Evolutionary conservation across 164 flowering plant species (phyloP), one percentile per base, ranked within the genome.

Genomic region (Annona squamosa): DNA sequence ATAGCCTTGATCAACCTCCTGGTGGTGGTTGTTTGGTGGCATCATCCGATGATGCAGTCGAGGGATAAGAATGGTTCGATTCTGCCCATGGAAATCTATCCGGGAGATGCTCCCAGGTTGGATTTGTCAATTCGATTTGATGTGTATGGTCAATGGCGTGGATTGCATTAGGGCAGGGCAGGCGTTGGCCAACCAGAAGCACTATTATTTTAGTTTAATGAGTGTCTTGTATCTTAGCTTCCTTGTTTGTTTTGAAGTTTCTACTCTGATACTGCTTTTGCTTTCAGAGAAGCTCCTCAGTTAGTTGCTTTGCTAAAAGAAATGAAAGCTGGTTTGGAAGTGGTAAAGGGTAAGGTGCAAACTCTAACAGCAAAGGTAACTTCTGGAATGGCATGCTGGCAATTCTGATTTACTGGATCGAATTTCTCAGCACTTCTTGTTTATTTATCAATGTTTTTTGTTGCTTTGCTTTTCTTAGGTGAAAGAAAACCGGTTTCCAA

Each of bases 321-420:
- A 74, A 93, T 91, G 92, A 90, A 93, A 76, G 90, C 79, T 10
- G 97, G 93, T 59, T 84, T 93, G 73, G 98, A 91, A 82, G 63
- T 65, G 1, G 88, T 93, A 70, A 85, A 82, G 76, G 77, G 69
- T 69, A 93, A 91, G 84, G 85, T 93, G 10, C 81, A 89, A 83
- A 79, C 80, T 72, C 75, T 91, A 70, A 89, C 90, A 45, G 81
- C 76, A 10, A 91, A 89, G 87, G 98, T 93, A 72, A 3, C 47
- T 64, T 48, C 42, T 4, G 18, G 9, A 9, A 9, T 37, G 9
- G 18, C 48, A 19, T 13, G 19, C 37, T n/a, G 9, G 42, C 7
- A 4, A 12, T 4, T 52, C 9, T 13, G 18, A n/a, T 10, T 67
- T 46, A 13, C 44, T 9, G 48, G 56, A 75, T 6, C 37, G 26